Base-by-base conservation (phyloP, 495 filamentous ascomycete species). In the Annulohypoxylon stygium region DNA sequence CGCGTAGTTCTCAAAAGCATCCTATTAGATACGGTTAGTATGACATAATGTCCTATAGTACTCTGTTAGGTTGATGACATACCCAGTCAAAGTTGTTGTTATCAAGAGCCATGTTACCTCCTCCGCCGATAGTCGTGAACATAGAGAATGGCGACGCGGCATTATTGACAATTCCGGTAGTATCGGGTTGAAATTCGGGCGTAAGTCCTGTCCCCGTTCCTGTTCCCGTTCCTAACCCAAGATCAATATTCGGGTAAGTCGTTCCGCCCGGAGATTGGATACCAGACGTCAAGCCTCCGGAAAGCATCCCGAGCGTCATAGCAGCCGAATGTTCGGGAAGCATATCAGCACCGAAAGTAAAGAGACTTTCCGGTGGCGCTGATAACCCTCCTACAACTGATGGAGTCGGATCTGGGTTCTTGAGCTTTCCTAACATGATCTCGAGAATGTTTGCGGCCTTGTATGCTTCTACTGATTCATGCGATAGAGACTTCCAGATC, bases 401-500 rank as follows among this genome's bases (percentile, higher is more conserved):
- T 39, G 74, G 34, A 26, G 50, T 14, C 55, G 51, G 53, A 61
- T 69, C 33, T 6, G 82, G 77, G 30, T 75, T 81, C 58, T 89
- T 90, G 63, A 97, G 79, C 78, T 94, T 94, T 30, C 85, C 84
- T 41, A 97, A 81, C 90, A 97, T 96, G 47, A 96, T 89, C 8
- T 87, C 87, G 6, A 98, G 84, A 12, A 92, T 86, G n/a, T 85
- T 87, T 18, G 88, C 88, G 14, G 93, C 94, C 80, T 97, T 98
- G 80, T 89, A 93, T 0, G 95, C 93, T 69, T 97, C 94, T 79
- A 97, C 92, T n/a, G 90, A 93, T 45, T 89, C 84, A 58, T 95
- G 90, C 0, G 87, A 86, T 16, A 92, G 81, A 14, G 89, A 88
- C 36, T 92, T 90, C 94, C 94, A 97, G 36, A 97, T 95, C 8